Conservation (phyloP, 768 basidiomycete genomes). For the Suillus americanus region DNA sequence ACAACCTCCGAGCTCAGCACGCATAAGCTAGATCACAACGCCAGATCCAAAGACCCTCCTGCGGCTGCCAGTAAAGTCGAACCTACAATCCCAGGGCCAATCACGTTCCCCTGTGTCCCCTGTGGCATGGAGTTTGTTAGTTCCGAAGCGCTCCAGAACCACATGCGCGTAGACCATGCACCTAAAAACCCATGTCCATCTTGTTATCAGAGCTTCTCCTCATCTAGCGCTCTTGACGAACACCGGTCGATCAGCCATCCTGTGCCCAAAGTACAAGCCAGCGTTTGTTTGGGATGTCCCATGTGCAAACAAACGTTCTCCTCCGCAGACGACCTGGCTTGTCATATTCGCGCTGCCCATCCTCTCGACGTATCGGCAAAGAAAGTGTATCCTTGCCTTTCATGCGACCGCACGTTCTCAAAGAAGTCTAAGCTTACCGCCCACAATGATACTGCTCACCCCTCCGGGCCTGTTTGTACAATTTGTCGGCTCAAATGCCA, state of each 20-base stretch:
- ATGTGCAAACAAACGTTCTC: background rate
- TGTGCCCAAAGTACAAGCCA: background rate
- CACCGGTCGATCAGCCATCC: background rate
- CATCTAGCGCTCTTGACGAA: background rate
- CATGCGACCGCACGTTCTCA: slow-evolving; percentile 25
- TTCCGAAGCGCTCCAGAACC: slow-evolving; percentile 4
- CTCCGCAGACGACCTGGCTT: background rate
- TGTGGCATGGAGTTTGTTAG: background rate
- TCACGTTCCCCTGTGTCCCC: background rate
- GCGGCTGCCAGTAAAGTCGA: background rate
- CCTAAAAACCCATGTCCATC: slow-evolving; percentile 1
- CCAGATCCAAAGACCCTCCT: background rate
- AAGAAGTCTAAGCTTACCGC: slow-evolving; percentile 21
- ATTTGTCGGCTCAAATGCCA: slow-evolving; percentile 23
- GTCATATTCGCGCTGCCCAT: background rate
- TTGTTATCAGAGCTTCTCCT: slow-evolving; percentile 2
- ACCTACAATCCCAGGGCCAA: background rate
- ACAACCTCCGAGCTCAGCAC: slow-evolving; percentile 3
- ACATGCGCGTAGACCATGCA: background rate
- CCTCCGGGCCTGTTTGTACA: slow-evolving; percentile 18
- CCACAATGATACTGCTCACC: slow-evolving; percentile 26
- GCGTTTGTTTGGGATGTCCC: background rate
- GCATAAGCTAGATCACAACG: background rate
- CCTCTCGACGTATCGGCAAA: background rate
- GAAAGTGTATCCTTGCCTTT: slow-evolving; percentile 4